A percentile compares a stretch with the other conserved stretches of the same genome.
phyloP scores from a whole-genome alignment of 768 basidiomycete genomes.

The Asterophora parasitica region DNA sequence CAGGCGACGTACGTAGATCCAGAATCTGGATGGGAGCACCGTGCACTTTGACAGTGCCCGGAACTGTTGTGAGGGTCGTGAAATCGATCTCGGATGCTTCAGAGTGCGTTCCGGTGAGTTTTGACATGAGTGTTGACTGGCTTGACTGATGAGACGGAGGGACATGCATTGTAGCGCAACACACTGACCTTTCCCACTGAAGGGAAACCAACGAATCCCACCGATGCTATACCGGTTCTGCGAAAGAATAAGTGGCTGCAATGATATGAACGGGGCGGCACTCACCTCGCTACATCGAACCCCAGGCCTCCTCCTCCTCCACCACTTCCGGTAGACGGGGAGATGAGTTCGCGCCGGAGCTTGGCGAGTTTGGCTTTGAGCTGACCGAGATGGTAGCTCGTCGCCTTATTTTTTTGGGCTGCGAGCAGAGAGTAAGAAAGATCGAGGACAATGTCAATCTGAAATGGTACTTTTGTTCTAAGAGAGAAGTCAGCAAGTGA shows the following conservation, averaged over 20 bases:
- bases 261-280: not conserved
- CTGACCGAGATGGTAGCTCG: constrained; percentile 93
- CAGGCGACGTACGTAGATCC: constrained; percentile 65
- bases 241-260: not conserved
- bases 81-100: constrained; percentile 97
- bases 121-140: constrained; percentile 91
- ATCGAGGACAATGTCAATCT: constrained; percentile 3
- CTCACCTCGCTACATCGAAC: constrained; percentile 87
- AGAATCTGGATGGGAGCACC: constrained; percentile 95
- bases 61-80: constrained; percentile 92
- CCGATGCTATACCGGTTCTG: constrained; percentile 94
- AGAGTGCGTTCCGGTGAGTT: constrained; percentile 93
- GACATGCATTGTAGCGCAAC: not conserved
- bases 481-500: constrained; percentile 20
- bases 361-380: constrained; percentile 99
- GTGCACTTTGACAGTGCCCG: constrained; percentile 90
- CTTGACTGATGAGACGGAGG: not conserved
- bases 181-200: constrained; percentile 84
- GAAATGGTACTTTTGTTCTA: constrained; percentile 71
- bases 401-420: constrained; percentile 96
- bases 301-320: constrained; percentile 89
- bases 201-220: constrained; percentile 89
- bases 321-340: constrained; percentile 65
- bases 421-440: constrained; percentile 20
- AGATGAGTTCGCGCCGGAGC: constrained; percentile 89